phyloP scores from a whole-genome alignment of 768 basidiomycete species.

The Agrocybe pediades region DNA sequence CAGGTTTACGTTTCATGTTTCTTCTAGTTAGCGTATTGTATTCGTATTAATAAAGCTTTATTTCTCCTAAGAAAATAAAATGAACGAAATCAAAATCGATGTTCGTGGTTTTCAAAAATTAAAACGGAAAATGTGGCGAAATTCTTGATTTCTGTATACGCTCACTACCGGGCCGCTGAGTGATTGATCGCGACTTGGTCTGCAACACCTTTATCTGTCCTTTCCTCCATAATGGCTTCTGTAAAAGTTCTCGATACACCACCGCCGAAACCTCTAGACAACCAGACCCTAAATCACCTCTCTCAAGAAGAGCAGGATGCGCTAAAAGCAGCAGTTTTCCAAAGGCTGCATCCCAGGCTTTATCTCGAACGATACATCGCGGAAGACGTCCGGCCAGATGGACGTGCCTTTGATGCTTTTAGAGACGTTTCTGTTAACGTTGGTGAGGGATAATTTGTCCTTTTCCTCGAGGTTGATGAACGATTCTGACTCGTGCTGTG shows the following conservation, averaged over 20 bases:
- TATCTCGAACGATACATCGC: conserved; percentile 88
- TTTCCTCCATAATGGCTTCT: not conserved
- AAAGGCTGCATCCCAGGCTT: conserved; percentile 84
- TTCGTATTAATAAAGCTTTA: too few species aligned
- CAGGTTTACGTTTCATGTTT: too few species aligned
- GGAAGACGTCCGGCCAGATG: conserved; percentile 82
- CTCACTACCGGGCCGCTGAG: too few species aligned
- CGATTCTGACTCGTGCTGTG: not conserved
- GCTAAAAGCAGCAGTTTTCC: conserved; percentile 65
- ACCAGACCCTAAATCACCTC: conserved; percentile 14
- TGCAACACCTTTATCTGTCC: not conserved
- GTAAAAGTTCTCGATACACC: not conserved
- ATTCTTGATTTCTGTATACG: too few species aligned
- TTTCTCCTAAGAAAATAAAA: too few species aligned
- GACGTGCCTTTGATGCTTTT: conserved; percentile 69
- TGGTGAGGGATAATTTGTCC: conserved; percentile 50
- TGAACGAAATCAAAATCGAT: too few species aligned
- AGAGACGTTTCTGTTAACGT: conserved; percentile 77
- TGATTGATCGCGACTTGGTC: too few species aligned
- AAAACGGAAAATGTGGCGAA: too few species aligned
- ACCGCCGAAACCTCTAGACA: not conserved
- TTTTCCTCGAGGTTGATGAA: not conserved
- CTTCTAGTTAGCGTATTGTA: too few species aligned
- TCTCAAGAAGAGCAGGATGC: conserved; percentile 34
- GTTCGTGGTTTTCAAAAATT: too few species aligned